These are phyloP conservation scores for Psilocybe tampanensis DNA, from an alignment of 768 basidiomycete species.

Conservation along the genomic window DNA sequence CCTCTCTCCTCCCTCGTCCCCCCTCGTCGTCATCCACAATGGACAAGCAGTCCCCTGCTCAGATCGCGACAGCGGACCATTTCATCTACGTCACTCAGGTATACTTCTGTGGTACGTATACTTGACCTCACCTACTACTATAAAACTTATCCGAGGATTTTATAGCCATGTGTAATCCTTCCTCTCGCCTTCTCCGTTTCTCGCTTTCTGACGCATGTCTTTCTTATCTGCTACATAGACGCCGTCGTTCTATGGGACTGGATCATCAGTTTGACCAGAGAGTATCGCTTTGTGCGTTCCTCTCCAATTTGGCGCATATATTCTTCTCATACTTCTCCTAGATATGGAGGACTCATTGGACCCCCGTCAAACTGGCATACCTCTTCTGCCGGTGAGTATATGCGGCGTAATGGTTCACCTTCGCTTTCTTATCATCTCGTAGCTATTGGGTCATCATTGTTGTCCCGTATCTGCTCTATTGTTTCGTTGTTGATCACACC, in stretches of 20 bases:
- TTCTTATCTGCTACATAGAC: conserved; percentile 46
- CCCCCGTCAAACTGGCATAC: conserved; percentile 81
- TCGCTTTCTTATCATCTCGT: conserved; percentile 21
- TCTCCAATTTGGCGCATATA: conserved; percentile 18
- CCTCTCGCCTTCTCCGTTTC: conserved; percentile 23
- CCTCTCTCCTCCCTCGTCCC: conserved; percentile 25
- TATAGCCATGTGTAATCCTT: conserved; percentile 69
- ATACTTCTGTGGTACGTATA: conserved; percentile 80
- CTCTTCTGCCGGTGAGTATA: conserved; percentile 76
- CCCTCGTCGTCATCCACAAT: conserved; percentile 21
- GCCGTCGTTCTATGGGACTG: conserved; percentile 87
- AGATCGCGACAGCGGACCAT: conserved; percentile 62
- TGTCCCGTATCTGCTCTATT: conserved; percentile 77
- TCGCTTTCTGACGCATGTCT: conserved; percentile 28
- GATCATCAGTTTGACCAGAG: conserved; percentile 76
- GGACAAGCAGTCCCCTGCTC: conserved; percentile 34
- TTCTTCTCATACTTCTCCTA: conserved; percentile 31
- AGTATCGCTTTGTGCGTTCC: conserved; percentile 70
- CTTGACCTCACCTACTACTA: conserved; percentile 21
- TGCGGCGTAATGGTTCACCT: conserved; percentile 16
- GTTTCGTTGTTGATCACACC: conserved; percentile 73
- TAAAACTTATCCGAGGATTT: conserved; percentile 32
- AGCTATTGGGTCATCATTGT: conserved; percentile 86
- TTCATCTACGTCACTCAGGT: conserved; percentile 83
- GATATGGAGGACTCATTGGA: conserved; percentile 87